Conservation (phyloP, 179 eudicot genomes). For the Pouteria campechiana region DNA sequence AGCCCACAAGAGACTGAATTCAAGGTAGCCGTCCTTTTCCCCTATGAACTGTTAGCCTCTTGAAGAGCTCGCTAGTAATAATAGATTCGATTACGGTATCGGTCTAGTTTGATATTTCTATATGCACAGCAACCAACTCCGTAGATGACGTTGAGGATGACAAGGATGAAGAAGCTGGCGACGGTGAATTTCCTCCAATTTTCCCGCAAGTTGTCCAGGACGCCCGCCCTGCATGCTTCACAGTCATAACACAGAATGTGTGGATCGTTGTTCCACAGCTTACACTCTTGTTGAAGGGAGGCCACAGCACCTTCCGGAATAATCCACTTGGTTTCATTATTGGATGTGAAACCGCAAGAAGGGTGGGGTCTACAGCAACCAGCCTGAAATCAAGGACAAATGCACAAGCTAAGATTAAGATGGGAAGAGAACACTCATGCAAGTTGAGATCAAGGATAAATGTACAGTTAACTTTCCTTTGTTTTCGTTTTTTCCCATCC, state of each 20-base stretch:
- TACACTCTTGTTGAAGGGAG: conserved; percentile 29
- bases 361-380: conserved; percentile 69
- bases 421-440: neutral
- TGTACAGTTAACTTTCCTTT: no score
- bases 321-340: conserved; percentile 37
- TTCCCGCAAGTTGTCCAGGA: conserved; percentile 30
- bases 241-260: conserved; percentile 38
- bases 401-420: neutral
- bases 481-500: no score
- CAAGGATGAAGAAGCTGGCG: conserved; percentile 22
- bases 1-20: no score
- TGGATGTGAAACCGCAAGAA: conserved; percentile 27
- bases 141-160: conserved; percentile 23
- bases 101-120: conserved; percentile 9
- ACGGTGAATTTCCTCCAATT: conserved; percentile 30
- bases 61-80: no score
- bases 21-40: no score
- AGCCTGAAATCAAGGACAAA: conserved; percentile 13
- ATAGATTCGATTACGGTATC: no score
- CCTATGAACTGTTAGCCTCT: no score
- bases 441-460: no score
- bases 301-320: conserved; percentile 15
- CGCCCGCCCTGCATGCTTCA: conserved; percentile 50
- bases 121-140: conserved; percentile 33
- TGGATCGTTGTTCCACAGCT: conserved; percentile 38